Base-by-base conservation (phyloP, 78 protist species). In the Anaeramoeba ignava region DNA sequence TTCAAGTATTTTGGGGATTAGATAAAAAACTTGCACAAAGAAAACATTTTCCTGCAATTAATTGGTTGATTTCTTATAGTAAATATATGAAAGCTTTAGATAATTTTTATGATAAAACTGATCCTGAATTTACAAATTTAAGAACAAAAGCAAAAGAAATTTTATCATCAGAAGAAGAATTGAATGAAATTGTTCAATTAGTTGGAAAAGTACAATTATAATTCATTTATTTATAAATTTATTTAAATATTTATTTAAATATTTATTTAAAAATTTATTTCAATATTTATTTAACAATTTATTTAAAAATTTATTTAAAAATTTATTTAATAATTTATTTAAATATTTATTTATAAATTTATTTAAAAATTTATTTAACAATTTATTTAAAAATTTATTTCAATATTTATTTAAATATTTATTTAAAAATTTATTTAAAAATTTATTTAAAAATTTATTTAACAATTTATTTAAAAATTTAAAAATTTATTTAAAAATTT, bases 21-120 rank as follows among this genome's bases (percentile, higher is more conserved):
- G 97, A 94, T 92, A 97, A 96, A 94, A 92, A 93, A 91, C 91
- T 97, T 0, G 99, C 99, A 33, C 99, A 97, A 92, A 92, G 99
- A 82, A 98, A 98, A 96, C 99, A 98, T 89, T 98, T 98, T 96
- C 99, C 99, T 33, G 92, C 99, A 0, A 93, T 98, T 90, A 94
- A 98, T 92, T 98, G 99, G 99, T 68, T 83, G 27, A 42, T 89
- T 38, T 89, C 95, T 37, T 96, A 93, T 95, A 90, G 95, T 39
- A 96, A 95, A 3, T 39, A 23, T 3, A 2, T 34, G 80, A 83
- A 87, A 3, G 80, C 95, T 36, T 92, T 98, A 38, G 95, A 92
- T 81, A 81, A 93, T 33, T 96, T 83, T 88, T 98, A 94, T 87
- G 93, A 95, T 39, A 23, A 40, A 33, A 37, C 87, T 87, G 92